Evolutionary conservation across 441 rosid genomes (phyloP), one percentile per base, ranked within the genome.

Genomic region (Populus hybrid): DNA sequence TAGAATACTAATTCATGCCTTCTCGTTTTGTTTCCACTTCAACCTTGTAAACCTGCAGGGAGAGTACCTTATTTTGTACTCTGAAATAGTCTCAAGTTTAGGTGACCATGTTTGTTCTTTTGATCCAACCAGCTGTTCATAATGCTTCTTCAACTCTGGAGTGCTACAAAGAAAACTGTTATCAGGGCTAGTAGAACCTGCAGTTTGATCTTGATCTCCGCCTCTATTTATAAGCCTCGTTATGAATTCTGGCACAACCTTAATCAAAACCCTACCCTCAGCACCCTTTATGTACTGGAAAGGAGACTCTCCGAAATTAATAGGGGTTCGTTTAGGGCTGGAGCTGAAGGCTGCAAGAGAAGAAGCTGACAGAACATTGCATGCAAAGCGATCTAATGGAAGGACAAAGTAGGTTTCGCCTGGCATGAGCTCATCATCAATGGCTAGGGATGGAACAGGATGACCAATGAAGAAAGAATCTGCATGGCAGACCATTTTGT

Each of bases 61-160:
- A 65, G 97, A 90, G 86, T 79, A 86, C 88, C 94, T 88, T 82
- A 81, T 81, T 71, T 88, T 91, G 72, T 84, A 66, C 88, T 95
- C 97, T 0, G 92, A 83, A 67, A 95, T 95, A 5, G 97, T 91
- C 83, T 95, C 92, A 67, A 93, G 89, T 78, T 88, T 90, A 2
- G 99, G 99, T 46, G 97, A 95, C 99, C 99, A 95, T 6, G 88
- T 71, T 66, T 93, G 92, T 32, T 85, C 94, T 78, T 78, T 90
- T 10, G 89, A 77, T 79, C 97, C 90, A 24, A 95, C 99, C 38
- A 95, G 85, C 80, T 80, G 89, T 74, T 90, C 89, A 75, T 95
- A 95, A 40, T 90, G 97, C 79, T 93, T 95, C 89, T 89, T 89
- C 90, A 95, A 77, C 85, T 95, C 99, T 24, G 99, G 97, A 16